phyloP scores from a whole-genome alignment of 352 stramenopile genomes.

The Thraustotheca clavata region DNA sequence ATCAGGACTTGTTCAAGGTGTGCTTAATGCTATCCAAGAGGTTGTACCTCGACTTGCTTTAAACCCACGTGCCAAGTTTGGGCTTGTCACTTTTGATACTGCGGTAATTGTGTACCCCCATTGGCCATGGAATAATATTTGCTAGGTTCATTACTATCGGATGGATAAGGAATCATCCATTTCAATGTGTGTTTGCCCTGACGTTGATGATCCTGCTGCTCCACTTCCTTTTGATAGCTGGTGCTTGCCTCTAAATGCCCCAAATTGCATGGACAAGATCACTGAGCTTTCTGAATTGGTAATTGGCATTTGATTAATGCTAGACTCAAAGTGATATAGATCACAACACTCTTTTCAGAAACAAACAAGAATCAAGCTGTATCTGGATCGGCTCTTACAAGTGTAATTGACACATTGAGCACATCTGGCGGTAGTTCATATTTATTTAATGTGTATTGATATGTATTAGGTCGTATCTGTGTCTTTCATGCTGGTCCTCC shows the following conservation, averaged over 20 bases:
- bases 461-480: conserved; percentile 34
- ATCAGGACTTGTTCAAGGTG: conserved; percentile 46
- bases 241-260: conserved; percentile 77
- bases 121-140: background rate
- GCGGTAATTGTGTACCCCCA: conserved; percentile 20
- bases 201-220: conserved; percentile 70
- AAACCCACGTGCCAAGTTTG: conserved; percentile 80
- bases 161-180: conserved; percentile 61
- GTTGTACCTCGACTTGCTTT: conserved; percentile 59
- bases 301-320: background rate
- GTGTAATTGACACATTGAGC: conserved; percentile 58
- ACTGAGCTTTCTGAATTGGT: conserved; percentile 48
- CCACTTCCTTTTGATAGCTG: conserved; percentile 65
- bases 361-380: conserved; percentile 73
- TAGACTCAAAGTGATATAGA: conserved; percentile 17
- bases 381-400: conserved; percentile 65
- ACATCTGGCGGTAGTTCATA: conserved; percentile 36
- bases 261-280: conserved; percentile 58
- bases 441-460: background rate
- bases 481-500: conserved; percentile 70
- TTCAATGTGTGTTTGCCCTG: conserved; percentile 64
- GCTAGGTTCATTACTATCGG: conserved; percentile 68
- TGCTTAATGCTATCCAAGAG: conserved; percentile 71
- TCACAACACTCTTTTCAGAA: conserved; percentile 54
- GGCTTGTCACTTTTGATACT: conserved; percentile 82